Percentiles rank a stretch among this genome's conserved stretches.
Conservation (phyloP, 257 asterid species). For the Pogostemon cablin region DNA sequence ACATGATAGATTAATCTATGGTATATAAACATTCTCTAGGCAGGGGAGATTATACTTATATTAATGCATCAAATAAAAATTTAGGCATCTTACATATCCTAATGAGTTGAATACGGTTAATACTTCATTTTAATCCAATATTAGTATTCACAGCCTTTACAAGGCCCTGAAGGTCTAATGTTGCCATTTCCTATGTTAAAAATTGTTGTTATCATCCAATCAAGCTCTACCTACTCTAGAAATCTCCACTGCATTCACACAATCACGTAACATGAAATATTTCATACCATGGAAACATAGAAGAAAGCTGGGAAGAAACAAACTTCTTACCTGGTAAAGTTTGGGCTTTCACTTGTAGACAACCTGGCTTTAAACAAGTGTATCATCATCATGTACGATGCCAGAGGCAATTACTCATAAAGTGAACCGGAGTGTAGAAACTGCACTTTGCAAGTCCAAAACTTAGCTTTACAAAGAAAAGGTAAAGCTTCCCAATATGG, state of each 20-base stretch:
- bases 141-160: background rate
- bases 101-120: background rate
- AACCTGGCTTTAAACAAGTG: slow-evolving; percentile 5
- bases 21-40: too few species aligned
- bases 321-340: background rate
- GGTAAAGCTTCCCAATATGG: background rate
- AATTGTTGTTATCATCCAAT: background rate
- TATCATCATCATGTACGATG: background rate
- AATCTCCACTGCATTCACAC: background rate
- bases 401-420: background rate
- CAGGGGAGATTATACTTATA: too few species aligned
- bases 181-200: too few species aligned
- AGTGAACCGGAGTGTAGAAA: background rate
- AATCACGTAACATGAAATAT: background rate
- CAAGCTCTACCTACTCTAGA: background rate
- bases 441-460: background rate
- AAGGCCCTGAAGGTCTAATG: background rate
- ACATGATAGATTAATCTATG: too few species aligned
- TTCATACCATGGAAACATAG: background rate
- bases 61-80: background rate
- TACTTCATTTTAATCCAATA: background rate
- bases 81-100: background rate
- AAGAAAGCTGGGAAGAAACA: background rate
- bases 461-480: background rate
- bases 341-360: background rate